Evolutionary conservation across 345 rosid species (phyloP).

Genomic region (Eucalyptus cloeziana): DNA sequence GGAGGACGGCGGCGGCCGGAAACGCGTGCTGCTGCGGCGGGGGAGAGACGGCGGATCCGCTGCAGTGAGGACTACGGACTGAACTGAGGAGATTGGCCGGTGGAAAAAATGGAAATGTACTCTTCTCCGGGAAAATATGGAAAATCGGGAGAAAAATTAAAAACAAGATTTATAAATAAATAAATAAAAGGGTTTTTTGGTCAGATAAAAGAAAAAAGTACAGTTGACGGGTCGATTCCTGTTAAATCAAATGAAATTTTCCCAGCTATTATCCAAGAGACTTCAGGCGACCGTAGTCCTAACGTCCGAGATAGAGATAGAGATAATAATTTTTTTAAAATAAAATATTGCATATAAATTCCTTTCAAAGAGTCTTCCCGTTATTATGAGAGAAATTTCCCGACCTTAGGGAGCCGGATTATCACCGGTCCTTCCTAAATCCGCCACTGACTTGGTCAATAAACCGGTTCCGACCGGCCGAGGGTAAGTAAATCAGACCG

Average conservation of each 20-base stretch:
- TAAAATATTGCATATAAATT: neutral
- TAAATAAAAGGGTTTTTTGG: neutral
- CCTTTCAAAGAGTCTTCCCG: neutral
- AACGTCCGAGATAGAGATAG: neutral
- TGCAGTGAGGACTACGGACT: neutral
- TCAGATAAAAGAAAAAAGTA: neutral
- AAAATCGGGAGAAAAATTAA: neutral
- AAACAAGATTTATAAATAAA: neutral
- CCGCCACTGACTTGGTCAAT: neutral
- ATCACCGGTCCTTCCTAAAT: neutral
- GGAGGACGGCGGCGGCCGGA: neutral
- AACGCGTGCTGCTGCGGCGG: neutral
- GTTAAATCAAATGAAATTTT: neutral
- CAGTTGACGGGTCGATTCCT: neutral
- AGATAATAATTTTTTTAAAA: neutral
- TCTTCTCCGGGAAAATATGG: neutral
- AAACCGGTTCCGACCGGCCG: neutral
- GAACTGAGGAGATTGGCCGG: neutral
- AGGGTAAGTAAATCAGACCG: neutral
- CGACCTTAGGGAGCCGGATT: neutral
- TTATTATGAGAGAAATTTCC: neutral
- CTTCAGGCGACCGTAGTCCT: neutral
- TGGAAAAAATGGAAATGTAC: neutral
- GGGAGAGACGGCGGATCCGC: neutral
- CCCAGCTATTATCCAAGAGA: neutral